These are phyloP conservation scores for Plasmodium relictum DNA, from an alignment of 169 alveolate species.

Conservation along the genomic window DNA sequence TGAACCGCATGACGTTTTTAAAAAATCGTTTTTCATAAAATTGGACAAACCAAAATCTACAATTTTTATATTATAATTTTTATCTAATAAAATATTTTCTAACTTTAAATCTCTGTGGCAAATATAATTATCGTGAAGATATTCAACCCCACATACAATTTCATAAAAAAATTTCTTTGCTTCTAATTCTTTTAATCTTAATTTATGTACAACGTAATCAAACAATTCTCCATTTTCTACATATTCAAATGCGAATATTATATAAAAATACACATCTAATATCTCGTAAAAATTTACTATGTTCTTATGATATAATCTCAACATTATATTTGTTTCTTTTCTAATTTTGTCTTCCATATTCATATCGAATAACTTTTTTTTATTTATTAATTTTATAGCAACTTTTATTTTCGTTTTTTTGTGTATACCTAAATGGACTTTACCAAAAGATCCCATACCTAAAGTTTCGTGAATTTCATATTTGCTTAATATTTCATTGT, in stretches of 20 bases:
- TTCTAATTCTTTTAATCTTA: neutral
- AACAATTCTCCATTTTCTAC: neutral
- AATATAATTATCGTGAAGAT: neutral
- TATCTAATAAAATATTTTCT: neutral
- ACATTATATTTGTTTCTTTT: neutral
- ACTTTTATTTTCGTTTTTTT: neutral
- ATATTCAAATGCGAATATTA: neutral
- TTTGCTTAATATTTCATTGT: too few species aligned
- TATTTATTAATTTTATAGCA: neutral
- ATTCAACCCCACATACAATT: neutral
- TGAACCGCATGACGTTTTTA: neutral
- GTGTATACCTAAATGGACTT: neutral
- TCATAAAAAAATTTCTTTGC: slow-evolving; percentile 2
- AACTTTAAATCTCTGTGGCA: neutral
- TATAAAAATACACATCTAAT: neutral
- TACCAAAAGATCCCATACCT: neutral
- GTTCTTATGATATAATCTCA: neutral
- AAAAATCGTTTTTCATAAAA: neutral
- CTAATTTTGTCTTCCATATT: neutral
- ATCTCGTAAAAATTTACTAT: neutral
- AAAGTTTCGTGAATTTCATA: too few species aligned
- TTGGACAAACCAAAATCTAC: neutral
- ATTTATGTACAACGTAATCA: neutral
- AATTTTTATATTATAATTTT: neutral
- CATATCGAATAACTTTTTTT: neutral